Percentiles rank a stretch among this genome's conserved stretches.
These are phyloP conservation scores for Rhynchospora tenuis DNA, from an alignment of 176 grass and related monocot genomes.

Conservation along the genomic window DNA sequence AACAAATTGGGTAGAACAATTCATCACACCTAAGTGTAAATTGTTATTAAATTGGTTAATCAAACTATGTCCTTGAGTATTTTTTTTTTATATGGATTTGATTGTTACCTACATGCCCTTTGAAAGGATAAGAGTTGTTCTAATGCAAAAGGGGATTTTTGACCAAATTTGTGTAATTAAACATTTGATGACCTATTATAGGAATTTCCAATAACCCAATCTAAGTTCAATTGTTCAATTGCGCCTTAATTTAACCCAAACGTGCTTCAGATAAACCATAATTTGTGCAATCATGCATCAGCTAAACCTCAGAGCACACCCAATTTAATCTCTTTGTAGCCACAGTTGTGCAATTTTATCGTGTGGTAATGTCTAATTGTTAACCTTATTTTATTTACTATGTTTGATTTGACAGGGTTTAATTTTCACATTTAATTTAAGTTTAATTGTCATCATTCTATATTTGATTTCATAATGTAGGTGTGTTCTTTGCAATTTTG, in stretches of 20 bases:
- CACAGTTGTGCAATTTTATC: background rate
- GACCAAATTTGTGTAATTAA: background rate
- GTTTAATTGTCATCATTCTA: background rate
- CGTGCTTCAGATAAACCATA: background rate
- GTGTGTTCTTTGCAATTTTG: conserved; percentile 82
- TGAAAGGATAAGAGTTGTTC: background rate
- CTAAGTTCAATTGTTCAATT: background rate
- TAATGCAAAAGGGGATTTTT: background rate
- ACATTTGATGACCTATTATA: background rate
- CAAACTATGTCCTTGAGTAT: background rate
- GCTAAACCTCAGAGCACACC: background rate
- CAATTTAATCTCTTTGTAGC: background rate
- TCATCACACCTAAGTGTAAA: background rate
- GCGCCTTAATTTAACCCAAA: background rate
- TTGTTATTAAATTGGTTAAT: background rate
- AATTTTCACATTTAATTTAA: background rate
- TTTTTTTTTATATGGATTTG: background rate
- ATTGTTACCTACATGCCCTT: background rate
- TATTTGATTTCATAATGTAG: conserved; percentile 26
- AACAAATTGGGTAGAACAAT: background rate
- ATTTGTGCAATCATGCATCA: background rate
- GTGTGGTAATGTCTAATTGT: background rate
- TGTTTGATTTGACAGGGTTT: background rate
- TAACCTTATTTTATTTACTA: background rate
- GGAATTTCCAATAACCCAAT: background rate